Conservation (phyloP, 176 grass and related monocot species). For the Carex scoparia region DNA sequence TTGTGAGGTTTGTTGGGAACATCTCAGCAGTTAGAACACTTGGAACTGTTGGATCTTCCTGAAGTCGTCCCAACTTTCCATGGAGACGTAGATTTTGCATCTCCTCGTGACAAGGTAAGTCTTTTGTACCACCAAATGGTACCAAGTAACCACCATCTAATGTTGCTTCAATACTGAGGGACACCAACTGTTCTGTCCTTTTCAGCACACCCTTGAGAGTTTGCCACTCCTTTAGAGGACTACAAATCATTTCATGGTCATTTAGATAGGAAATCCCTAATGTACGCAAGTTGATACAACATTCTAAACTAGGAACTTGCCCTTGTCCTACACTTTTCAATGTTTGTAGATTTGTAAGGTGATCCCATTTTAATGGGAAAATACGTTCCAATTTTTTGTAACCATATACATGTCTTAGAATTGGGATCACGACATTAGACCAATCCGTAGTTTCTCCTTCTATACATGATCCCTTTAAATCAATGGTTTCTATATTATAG, state of each 20-base stretch:
- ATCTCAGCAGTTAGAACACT: neutral
- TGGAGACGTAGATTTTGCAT: neutral
- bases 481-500: neutral
- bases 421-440: neutral
- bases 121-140: neutral
- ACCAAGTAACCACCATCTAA: neutral
- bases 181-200: neutral
- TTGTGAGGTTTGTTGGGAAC: neutral
- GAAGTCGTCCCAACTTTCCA: no score
- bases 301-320: no score
- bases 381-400: no score
- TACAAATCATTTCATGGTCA: neutral
- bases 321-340: neutral
- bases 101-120: neutral
- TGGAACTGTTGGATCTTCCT: no score
- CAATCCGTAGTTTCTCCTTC: no score
- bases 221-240: neutral
- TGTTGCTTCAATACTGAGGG: neutral
- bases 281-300: no score
- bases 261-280: neutral
- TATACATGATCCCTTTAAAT: neutral
- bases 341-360: neutral
- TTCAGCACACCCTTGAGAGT: neutral
- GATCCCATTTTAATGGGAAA: neutral
- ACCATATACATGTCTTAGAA: neutral